phyloP scores from a whole-genome alignment of 116 monocot species.

The Zostera marina region DNA sequence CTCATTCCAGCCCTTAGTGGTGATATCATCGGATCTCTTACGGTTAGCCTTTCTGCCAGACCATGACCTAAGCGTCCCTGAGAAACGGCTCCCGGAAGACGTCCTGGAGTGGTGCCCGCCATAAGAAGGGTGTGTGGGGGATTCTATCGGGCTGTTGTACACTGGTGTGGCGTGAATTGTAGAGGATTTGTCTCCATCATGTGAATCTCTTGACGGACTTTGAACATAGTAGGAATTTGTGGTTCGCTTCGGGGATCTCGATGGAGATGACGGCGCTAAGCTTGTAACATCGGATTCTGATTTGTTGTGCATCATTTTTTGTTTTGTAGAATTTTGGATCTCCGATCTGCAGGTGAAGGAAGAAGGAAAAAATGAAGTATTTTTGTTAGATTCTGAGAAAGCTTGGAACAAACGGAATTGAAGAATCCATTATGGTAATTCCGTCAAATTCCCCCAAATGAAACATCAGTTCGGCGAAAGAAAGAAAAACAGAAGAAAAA shows the following conservation, averaged over 20 bases:
- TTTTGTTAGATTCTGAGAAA: too few species aligned
- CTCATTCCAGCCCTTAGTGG: conserved; percentile 27
- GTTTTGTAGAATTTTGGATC: background rate
- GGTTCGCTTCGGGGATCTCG: conserved; percentile 49
- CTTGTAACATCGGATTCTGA: conserved; percentile 88
- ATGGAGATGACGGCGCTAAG: conserved; percentile 65
- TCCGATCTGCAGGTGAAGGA: too few species aligned
- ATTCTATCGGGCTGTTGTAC: conserved; percentile 65
- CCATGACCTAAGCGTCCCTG: conserved; percentile 40
- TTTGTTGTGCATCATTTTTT: conserved; percentile 55
- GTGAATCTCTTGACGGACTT: conserved; percentile 84
- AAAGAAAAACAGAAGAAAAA: too few species aligned
- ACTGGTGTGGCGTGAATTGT: conserved; percentile 74
- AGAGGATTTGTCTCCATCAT: conserved; percentile 92
- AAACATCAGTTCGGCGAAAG: too few species aligned
- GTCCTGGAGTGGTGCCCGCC: conserved; percentile 66
- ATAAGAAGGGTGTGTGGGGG: conserved; percentile 83
- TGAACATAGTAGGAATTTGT: conserved; percentile 52
- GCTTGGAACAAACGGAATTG: too few species aligned
- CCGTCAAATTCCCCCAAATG: too few species aligned
- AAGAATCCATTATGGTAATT: too few species aligned
- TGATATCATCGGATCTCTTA: conserved; percentile 15
- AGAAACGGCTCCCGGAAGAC: conserved; percentile 84
- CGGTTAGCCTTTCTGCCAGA: conserved; percentile 33
- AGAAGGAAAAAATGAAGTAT: too few species aligned